Evolutionary conservation across 352 stramenopile genomes (phyloP).

Genomic region (Phytophthora pini): DNA sequence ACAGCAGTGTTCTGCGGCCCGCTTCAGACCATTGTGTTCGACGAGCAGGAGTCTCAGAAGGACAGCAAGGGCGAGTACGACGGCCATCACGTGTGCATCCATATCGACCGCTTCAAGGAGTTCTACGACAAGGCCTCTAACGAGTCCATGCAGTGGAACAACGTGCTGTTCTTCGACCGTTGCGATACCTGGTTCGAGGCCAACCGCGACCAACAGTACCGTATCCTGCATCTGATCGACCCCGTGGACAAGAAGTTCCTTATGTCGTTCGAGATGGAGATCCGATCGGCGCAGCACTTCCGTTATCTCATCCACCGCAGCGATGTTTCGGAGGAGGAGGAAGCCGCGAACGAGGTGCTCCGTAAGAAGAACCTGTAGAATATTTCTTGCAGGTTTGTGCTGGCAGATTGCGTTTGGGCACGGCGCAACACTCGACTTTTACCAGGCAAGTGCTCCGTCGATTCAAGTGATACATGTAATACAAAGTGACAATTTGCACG

Average conservation of each 20-base stretch:
- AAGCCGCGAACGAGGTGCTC: conserved; percentile 59
- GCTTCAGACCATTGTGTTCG: conserved; percentile 70
- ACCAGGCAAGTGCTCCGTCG: conserved; percentile 20
- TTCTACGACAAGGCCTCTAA: conserved; percentile 64
- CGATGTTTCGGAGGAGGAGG: conserved; percentile 58
- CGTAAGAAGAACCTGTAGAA: conserved; percentile 67
- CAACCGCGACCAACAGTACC: conserved; percentile 76
- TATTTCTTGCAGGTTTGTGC: conserved; percentile 11
- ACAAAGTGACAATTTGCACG: conserved; percentile 23
- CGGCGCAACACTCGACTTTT: conserved; percentile 21
- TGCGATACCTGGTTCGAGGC: conserved; percentile 73
- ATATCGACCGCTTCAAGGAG: conserved; percentile 76
- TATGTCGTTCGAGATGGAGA: conserved; percentile 76
- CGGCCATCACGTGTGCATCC: conserved; percentile 78
- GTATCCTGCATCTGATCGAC: conserved; percentile 72
- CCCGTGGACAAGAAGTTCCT: conserved; percentile 67
- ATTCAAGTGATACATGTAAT: conserved; percentile 28
- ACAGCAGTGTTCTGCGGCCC: conserved; percentile 61
- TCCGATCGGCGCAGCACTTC: conserved; percentile 72
- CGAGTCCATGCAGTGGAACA: conserved; percentile 77
- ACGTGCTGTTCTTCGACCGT: conserved; percentile 73
- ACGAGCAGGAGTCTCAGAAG: conserved; percentile 57
- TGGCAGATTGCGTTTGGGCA: conserved; percentile 14
- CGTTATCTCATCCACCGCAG: conserved; percentile 71
- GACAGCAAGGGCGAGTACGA: conserved; percentile 74